Base-by-base conservation (phyloP, 768 basidiomycete genomes). In the Suillus decipiens region DNA sequence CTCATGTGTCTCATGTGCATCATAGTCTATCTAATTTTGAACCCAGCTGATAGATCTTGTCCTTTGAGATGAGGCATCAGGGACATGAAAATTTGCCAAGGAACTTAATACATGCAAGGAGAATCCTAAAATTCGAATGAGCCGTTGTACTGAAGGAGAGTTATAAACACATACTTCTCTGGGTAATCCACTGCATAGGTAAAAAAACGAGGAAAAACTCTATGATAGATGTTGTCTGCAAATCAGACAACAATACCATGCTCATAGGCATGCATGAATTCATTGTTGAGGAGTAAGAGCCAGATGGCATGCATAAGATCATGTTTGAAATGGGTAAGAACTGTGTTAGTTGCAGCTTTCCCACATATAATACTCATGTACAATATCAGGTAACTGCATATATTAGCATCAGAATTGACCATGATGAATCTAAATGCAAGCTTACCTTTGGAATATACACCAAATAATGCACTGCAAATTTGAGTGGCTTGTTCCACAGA, bases 181-280 rank as follows among this genome's bases (percentile, higher is more conserved):
- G 69, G 74, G 59, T 74, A 75, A 61, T 72, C 71, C 9, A 67
- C 74, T 1, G 72, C 51, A 51, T 75, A 75, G 0, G 73, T 72
- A 43, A 75, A 72, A 1, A 75, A 58, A 0, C 60, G 57, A 0
- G 54, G 69, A 45, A 71, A 73, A 1, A 74, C 66, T 9, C 39
- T 5, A 39, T 4, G 14, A 39, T 14, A 39, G 11, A 39, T 6
- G 12, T 71, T 68, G 63, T 75, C 71, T 1, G 56, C 37, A 42
- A 71, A 75, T 5, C 19, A 24, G 17, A 73, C 64, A 0, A 71
- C 64, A 2, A 73, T 67, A 0, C 72, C 73, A 55, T 70, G 55
- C 5, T 63, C 17, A 28, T 73, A 42, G 2, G 8, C 19, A 8
- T 42, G 3, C 19, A 42, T 42, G 8, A 76, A 76, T 2, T 76